phyloP scores from a whole-genome alignment of 148 eudicot genomes.

The Salicornia ramosissima region DNA sequence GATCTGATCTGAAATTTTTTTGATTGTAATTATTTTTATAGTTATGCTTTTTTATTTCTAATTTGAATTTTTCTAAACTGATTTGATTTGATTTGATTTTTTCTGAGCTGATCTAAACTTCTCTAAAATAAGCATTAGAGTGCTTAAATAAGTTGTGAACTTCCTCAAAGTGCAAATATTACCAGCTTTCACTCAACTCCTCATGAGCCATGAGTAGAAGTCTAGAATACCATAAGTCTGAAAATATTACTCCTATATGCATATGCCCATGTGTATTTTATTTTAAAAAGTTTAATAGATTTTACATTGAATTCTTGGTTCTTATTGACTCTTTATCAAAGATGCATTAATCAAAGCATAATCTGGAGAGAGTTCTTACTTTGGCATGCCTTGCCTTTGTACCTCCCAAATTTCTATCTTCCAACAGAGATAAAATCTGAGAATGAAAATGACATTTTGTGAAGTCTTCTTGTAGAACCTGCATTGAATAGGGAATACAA shows the following conservation, averaged over 20 bases:
- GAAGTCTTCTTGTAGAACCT: conserved; percentile 88
- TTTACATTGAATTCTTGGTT: background rate
- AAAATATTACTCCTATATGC: background rate
- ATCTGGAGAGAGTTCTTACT: conserved; percentile 37
- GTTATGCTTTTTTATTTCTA: too few relatives aligned
- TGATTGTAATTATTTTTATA: too few relatives aligned
- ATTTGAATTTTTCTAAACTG: too few relatives aligned
- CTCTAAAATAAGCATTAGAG: too few relatives aligned
- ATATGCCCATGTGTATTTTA: too few relatives aligned
- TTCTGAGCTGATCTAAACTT: too few relatives aligned
- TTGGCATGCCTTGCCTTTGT: conserved; percentile 48
- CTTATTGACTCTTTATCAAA: too few relatives aligned
- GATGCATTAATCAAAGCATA: background rate
- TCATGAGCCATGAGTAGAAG: background rate
- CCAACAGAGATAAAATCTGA: conserved; percentile 57
- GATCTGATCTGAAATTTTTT: too few relatives aligned
- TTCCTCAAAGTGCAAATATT: background rate
- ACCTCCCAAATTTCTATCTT: conserved; percentile 37
- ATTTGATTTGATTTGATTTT: too few relatives aligned
- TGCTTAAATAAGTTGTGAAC: too few relatives aligned
- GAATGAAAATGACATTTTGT: conserved; percentile 68
- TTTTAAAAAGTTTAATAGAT: too few relatives aligned
- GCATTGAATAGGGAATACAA: conserved; percentile 19
- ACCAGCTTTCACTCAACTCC: background rate
- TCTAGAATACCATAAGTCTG: background rate